Evolutionary conservation across 495 filamentous ascomycete species (phyloP).

Genomic region (Chaetomium fimeti): DNA sequence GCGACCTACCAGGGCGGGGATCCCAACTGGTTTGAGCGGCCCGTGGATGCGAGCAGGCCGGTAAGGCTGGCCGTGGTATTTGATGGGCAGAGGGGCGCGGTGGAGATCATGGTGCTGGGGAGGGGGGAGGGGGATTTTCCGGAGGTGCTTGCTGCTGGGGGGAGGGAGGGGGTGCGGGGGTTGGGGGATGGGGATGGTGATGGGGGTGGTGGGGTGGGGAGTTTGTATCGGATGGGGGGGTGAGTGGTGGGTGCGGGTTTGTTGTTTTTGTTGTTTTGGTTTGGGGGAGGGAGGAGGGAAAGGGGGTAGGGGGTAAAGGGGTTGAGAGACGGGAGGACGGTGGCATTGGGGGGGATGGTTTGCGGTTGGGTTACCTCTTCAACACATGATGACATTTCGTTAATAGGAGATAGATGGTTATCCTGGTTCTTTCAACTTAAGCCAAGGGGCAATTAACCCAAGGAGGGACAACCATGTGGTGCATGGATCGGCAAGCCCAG

Average conservation of each 20-base stretch:
- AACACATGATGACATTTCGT: too few species aligned
- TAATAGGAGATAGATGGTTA: too few species aligned
- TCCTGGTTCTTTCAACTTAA: too few species aligned
- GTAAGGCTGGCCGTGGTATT: slow-evolving; percentile 64
- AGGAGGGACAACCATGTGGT: too few species aligned
- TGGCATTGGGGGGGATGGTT: too few species aligned
- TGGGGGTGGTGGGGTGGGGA: neutral
- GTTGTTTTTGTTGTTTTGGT: neutral
- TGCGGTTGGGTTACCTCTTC: too few species aligned
- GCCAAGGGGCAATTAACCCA: too few species aligned
- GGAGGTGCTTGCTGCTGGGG: neutral
- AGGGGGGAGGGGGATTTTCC: neutral
- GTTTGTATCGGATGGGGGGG: neutral
- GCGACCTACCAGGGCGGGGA: slow-evolving; percentile 54
- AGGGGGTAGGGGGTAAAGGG: neutral
- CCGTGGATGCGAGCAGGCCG: slow-evolving; percentile 43
- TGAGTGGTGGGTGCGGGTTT: neutral
- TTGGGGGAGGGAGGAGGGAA: neutral
- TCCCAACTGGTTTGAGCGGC: slow-evolving; percentile 63
- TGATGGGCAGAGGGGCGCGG: slow-evolving; percentile 24
- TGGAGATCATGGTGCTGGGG: neutral
- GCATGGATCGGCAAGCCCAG: too few species aligned
- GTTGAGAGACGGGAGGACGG: too few species aligned
- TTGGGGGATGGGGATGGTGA: neutral
- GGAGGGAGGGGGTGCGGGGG: neutral